Percentiles rank a stretch among this genome's conserved stretches.
Evolutionary conservation across 257 asterid species (phyloP).

Genomic region (Rauvolfia tetraphylla): DNA sequence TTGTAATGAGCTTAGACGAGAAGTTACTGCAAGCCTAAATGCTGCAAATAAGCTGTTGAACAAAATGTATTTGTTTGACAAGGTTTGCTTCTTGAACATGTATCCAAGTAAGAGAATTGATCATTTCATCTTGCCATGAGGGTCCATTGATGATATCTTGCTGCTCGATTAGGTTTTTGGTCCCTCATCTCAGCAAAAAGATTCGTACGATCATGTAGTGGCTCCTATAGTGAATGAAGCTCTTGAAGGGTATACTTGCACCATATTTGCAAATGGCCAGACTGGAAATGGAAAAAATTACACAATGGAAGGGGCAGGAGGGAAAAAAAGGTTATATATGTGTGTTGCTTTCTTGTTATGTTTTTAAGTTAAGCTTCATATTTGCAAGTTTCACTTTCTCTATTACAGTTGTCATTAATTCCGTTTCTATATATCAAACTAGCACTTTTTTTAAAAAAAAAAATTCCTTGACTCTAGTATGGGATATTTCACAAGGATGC

Average conservation of each 20-base stretch:
- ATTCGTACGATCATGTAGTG: slow-evolving; percentile 46
- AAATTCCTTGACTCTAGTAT: slow-evolving; percentile 38
- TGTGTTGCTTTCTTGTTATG: not conserved
- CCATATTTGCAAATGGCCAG: slow-evolving; percentile 61
- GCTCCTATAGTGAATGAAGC: slow-evolving; percentile 45
- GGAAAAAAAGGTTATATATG: slow-evolving; percentile 42
- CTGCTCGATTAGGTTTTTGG: slow-evolving; percentile 46
- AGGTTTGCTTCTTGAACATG: slow-evolving; percentile 33
- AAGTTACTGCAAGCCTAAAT: slow-evolving; percentile 35
- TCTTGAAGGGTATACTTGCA: slow-evolving; percentile 56
- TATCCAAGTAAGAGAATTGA: not conserved
- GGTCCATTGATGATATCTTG: not conserved
- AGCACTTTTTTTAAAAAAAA: not conserved
- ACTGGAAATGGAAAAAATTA: slow-evolving; percentile 62
- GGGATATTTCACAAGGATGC: slow-evolving; percentile 93
- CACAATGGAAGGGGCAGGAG: slow-evolving; percentile 62
- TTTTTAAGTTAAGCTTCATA: not conserved
- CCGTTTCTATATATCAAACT: not conserved
- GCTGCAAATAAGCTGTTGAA: slow-evolving; percentile 33
- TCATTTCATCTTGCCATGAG: not conserved
- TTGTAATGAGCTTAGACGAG: slow-evolving; percentile 37
- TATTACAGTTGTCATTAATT: not conserved
- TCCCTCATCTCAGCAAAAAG: slow-evolving; percentile 41
- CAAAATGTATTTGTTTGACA: slow-evolving; percentile 37
- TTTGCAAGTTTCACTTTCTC: not conserved